These are phyloP conservation scores for Vachellia pachyceras DNA, from an alignment of 306 rosid genomes.

Conservation along the genomic window DNA sequence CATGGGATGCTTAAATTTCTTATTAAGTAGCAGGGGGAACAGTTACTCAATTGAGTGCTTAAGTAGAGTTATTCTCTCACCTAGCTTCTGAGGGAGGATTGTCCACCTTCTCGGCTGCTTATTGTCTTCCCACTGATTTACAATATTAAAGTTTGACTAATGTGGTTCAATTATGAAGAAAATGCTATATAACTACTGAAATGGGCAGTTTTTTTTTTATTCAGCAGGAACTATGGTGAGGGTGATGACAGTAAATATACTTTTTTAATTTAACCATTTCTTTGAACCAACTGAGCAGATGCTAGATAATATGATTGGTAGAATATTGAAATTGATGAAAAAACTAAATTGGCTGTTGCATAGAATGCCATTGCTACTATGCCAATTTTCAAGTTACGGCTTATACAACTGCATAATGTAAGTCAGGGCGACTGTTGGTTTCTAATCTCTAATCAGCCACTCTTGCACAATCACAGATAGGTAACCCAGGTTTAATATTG, in stretches of 20 bases:
- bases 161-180: constrained; percentile 1
- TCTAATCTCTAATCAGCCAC: background rate
- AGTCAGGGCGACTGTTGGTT: background rate
- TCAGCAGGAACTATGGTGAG: background rate
- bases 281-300: constrained; percentile 10
- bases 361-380: background rate
- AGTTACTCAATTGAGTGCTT: too few relatives aligned
- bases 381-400: background rate
- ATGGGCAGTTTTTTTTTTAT: background rate
- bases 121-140: constrained; percentile 1
- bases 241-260: constrained; percentile 19
- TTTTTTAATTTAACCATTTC: background rate
- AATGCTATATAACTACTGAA: background rate
- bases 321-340: background rate
- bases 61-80: background rate
- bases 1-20: background rate
- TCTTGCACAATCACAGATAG: background rate
- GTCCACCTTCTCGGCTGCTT: background rate
- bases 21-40: background rate
- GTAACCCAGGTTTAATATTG: constrained; percentile 14
- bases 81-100: background rate
- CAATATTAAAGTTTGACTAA: background rate
- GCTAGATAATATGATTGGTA: constrained; percentile 1
- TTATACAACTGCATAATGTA: background rate
- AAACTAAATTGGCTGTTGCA: background rate